These are phyloP conservation scores for Arabidopsis hybrid DNA, from an alignment of 441 rosid species.

Conservation along the genomic window DNA sequence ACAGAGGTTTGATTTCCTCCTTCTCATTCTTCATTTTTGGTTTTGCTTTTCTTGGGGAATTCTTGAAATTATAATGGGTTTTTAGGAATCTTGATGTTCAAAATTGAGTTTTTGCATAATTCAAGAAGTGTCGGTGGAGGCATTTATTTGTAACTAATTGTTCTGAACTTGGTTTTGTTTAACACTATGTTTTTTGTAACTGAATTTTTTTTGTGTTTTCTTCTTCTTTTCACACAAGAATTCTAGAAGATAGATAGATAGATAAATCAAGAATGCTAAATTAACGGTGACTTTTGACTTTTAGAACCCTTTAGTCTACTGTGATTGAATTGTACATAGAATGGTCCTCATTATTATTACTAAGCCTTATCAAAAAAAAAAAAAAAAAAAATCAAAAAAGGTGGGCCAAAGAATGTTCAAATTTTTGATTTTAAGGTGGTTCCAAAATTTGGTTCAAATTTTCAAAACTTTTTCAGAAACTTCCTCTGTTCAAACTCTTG, in stretches of 20 bases:
- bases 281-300: constrained; percentile 42
- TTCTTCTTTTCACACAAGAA: constrained; percentile 8
- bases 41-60: constrained; percentile 19
- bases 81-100: constrained; percentile 9
- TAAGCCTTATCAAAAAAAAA: background rate
- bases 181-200: constrained; percentile 38
- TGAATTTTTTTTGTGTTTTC: background rate
- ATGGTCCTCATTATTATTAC: constrained; percentile 31
- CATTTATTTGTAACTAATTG: constrained; percentile 3
- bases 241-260: constrained; percentile 26
- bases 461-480: constrained; percentile 28
- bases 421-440: constrained; percentile 36
- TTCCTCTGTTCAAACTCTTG: constrained; percentile 32
- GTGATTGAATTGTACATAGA: constrained; percentile 20
- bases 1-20: constrained; percentile 39
- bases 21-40: constrained; percentile 25
- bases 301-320: constrained; percentile 18
- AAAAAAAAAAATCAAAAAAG: constrained; percentile 19
- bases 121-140: constrained; percentile 46
- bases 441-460: constrained; percentile 36
- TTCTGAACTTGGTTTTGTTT: background rate
- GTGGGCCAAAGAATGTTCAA: constrained; percentile 45
- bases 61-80: constrained; percentile 13
- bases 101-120: background rate
- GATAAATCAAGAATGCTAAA: constrained; percentile 35